Conservation (phyloP, 345 rosid genomes). For the Lepidium africanum region DNA sequence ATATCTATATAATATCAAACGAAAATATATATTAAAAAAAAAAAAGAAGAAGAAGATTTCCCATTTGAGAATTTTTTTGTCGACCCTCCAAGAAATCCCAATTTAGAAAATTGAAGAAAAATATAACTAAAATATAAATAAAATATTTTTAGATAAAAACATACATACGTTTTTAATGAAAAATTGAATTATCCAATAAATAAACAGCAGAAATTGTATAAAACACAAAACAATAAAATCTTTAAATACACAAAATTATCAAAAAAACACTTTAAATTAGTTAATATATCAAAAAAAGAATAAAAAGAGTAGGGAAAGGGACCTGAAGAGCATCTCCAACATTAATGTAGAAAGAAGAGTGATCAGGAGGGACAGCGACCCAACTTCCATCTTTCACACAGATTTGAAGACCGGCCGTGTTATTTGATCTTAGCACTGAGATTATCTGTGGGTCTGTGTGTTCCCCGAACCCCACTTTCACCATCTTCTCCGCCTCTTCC, state of each 20-base stretch:
- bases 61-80: conserved; percentile 12
- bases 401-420: conserved; percentile 81
- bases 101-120: background rate
- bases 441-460: conserved; percentile 96
- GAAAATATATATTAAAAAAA: too few relatives aligned
- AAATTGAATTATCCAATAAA: too few relatives aligned
- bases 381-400: conserved; percentile 58
- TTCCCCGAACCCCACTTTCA: conserved; percentile 68
- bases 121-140: background rate
- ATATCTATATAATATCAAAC: too few relatives aligned
- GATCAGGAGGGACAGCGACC: conserved; percentile 90
- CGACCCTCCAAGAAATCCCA: background rate
- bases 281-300: too few relatives aligned
- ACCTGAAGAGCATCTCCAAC: conserved; percentile 87
- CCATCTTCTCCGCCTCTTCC: conserved; percentile 24
- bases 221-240: conserved; percentile 5
- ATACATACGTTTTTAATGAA: background rate
- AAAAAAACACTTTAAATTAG: background rate
- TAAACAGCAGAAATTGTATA: background rate
- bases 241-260: background rate
- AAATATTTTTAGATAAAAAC: background rate
- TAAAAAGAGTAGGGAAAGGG: too few relatives aligned
- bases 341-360: conserved; percentile 73
- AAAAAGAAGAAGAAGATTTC: background rate
- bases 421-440: conserved; percentile 76